Base-by-base conservation (phyloP, 768 basidiomycete genomes). In the Amanita muscaria region DNA sequence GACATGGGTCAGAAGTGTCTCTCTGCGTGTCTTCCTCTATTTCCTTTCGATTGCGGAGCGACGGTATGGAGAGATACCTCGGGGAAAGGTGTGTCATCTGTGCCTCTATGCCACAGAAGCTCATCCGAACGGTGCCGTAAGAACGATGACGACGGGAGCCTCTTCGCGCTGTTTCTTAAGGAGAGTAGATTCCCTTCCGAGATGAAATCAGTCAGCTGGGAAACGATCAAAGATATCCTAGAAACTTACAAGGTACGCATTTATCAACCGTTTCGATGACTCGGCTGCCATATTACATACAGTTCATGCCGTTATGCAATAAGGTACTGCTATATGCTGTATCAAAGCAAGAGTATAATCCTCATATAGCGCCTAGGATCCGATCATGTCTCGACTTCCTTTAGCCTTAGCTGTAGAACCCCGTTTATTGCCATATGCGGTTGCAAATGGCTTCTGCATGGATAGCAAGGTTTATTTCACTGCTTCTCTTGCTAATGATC, bases 281-380 rank as follows among this genome's bases (percentile, higher is more conserved):
- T 49, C 54, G 53, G 50, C 33, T 42, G 47, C 50, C 30, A 48
- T 44, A 50, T 24, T 40, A 40, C 46, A 39, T 32, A 22, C 56
- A 87, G 83, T 88, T 88, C 59, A 84, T 86, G 46, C 84, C 86
- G 22, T 88, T 88, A 59, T 77, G 73, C 47, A 69, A 70, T 56
- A 83, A 76, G 73, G 83, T 85, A 55, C 48, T 45, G 37, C 53
- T 47, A 36, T 42, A 48, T 49, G 42, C 44, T 50, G 36, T 41
- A 29, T 19, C 37, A 21, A 16, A 29, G 22, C 33, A 39, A 30
- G 4, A 29, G 24, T 47, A 46, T 40, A 44, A 36, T 50, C 14
- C 45, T 52, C 44, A 43, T 37, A 46, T 43, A 40, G 30, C 18
- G 37, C 49, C 19, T 59, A 87, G 80, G 86, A 88, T 57, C 82